phyloP scores from a whole-genome alignment of 31 red algal genomes.

The Asparagopsis taxiformis region DNA sequence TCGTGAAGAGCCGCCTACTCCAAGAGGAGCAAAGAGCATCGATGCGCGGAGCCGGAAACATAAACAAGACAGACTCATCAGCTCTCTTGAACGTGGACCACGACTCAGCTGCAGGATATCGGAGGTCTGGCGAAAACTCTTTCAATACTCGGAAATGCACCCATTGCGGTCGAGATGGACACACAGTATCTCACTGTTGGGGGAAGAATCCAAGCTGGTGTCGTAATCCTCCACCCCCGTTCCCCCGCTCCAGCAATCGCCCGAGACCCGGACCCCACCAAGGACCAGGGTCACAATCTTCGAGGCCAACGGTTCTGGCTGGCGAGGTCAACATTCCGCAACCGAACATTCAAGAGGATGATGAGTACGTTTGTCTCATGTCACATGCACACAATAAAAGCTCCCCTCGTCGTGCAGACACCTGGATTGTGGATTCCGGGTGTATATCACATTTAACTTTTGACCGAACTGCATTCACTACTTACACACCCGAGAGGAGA shows the following conservation, averaged over 20 bases:
- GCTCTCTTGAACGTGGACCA: neutral
- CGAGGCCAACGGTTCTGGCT: neutral
- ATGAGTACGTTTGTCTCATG: neutral
- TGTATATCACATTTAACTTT: too few relatives aligned
- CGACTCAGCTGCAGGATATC: neutral
- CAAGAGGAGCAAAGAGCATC: constrained; percentile 7
- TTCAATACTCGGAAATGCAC: neutral
- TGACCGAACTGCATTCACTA: neutral
- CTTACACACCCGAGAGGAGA: neutral
- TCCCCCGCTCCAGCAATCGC: too few relatives aligned
- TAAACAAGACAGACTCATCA: neutral
- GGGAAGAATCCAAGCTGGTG: neutral
- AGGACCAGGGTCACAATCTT: neutral
- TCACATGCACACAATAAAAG: neutral
- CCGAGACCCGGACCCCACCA: neutral
- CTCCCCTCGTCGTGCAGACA: neutral
- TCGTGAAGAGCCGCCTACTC: constrained; percentile 1
- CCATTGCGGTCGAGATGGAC: neutral
- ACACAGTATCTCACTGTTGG: neutral
- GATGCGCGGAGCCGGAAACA: neutral
- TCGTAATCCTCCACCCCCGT: too few relatives aligned
- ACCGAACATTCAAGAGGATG: too few relatives aligned
- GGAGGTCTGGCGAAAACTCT: neutral
- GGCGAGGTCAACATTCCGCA: neutral
- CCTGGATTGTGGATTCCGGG: neutral